Evolutionary conservation across 306 rosid genomes (phyloP).

Genomic region (Herpetospermum pedunculosum): DNA sequence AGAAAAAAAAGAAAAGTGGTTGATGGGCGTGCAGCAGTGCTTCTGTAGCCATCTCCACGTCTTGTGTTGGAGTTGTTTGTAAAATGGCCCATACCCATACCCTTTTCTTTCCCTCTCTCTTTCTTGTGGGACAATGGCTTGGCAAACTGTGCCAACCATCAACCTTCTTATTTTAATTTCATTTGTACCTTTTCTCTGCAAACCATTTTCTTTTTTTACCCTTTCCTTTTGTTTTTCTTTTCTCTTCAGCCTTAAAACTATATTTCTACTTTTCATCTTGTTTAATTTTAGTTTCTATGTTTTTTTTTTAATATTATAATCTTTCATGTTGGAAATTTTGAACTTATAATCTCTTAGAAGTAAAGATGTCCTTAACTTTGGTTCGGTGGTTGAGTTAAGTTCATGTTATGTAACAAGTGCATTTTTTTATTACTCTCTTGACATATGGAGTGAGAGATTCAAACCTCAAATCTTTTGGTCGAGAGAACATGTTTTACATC

Average conservation of each 20-base stretch:
- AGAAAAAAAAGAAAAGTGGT: background rate
- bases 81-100: conserved; percentile 3
- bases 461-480: no score
- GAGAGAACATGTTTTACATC: no score
- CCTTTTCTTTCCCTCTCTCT: background rate
- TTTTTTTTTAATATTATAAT: no score
- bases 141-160: conserved; percentile 7
- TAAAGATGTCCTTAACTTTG: no score
- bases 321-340: no score
- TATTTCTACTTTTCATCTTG: background rate
- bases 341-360: no score
- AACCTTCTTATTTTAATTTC: background rate
- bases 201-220: background rate
- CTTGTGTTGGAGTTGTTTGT: conserved; percentile 8
- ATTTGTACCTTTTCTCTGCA: background rate
- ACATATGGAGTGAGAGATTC: no score
- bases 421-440: no score
- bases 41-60: conserved; percentile 8
- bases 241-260: background rate
- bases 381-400: no score
- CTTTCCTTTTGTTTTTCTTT: background rate
- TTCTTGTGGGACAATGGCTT: conserved; percentile 1
- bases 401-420: no score
- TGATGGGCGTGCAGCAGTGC: conserved; percentile 9
- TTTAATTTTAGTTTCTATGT: background rate